Evolutionary conservation across 805 yeast genomes (phyloP), one percentile per base, ranked within the genome.

Genomic region (Candida michaelii): DNA sequence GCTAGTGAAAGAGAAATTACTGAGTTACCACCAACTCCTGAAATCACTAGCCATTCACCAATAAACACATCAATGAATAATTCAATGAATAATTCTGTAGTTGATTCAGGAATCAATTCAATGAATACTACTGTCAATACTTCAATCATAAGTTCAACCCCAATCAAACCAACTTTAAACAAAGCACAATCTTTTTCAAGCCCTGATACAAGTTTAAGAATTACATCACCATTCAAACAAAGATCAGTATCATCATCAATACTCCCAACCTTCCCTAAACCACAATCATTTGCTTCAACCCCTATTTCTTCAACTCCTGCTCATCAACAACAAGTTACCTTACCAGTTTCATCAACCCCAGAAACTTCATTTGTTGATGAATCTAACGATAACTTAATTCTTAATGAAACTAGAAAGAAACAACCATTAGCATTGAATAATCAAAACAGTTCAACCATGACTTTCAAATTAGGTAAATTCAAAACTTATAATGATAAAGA

Each of bases 11-110:
- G 56, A 48, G 75, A 71, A 53, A 54, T 71, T 31, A 66, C 74
- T 7, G 71, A 62, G 45, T 59, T 71, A 49, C 73, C 74, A 23
- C 72, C 73, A n/a, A 66, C 71, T 10, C 69, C 69, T 3, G 48
- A 42, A 21, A 24, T 37, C 8, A 25, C 46, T 36, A 35, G 38
- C 27, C 41, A 42, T 24, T 48, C 48, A 3, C 27, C 37, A 23
- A 21, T 42, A 23, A 21, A 30, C 36, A 24, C 27, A 35, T 29
- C 44, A 3, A 30, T 24, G 21, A 40, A 40, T 18, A 23, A 39
- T 12, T 27, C 32, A 7, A 33, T 40, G 19, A 42, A 36, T 39
- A 40, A 36, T 18, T 31, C 40, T 21, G 36, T 19, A 24, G 39
- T 37, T 23, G 34, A 30, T 12, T 40, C 49, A n/a, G 30, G 45